These are phyloP conservation scores for Vitis hybrid DNA, from an alignment of 177 flowering plant genomes.

Conservation along the genomic window DNA sequence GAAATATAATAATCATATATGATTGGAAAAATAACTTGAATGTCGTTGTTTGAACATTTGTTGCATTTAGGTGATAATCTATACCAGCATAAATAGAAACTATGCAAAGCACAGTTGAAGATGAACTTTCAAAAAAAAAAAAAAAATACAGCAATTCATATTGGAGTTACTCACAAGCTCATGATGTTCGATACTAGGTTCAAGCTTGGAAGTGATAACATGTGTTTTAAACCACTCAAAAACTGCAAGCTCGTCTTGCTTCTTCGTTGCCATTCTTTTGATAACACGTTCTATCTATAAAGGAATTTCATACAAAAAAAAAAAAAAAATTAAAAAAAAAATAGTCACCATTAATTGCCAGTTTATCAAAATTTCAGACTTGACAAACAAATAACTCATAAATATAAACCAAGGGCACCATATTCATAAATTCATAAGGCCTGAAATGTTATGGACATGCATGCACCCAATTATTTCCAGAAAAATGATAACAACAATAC, in stretches of 20 bases:
- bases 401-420: too few species aligned
- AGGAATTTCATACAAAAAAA: conserved; percentile 3
- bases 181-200: conserved; percentile 73
- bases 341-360: neutral
- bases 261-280: conserved; percentile 58
- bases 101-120: neutral
- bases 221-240: conserved; percentile 78
- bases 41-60: neutral
- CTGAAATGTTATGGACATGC: too few species aligned
- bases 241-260: conserved; percentile 48
- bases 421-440: too few species aligned
- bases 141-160: neutral
- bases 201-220: conserved; percentile 68
- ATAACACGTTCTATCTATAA: conserved; percentile 55
- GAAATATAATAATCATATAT: neutral
- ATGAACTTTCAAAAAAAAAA: neutral
- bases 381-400: neutral
- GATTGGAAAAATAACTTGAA: neutral
- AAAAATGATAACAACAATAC: too few species aligned
- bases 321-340: neutral
- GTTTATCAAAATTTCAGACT: neutral
- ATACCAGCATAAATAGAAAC: neutral
- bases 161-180: conserved; percentile 69
- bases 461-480: neutral
- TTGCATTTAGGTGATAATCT: neutral